Evolutionary conservation across 2,329 filamentous ascomycete genomes (phyloP), one percentile per base, ranked within the genome.

Genomic region (Cladosporium cucumerinum): DNA sequence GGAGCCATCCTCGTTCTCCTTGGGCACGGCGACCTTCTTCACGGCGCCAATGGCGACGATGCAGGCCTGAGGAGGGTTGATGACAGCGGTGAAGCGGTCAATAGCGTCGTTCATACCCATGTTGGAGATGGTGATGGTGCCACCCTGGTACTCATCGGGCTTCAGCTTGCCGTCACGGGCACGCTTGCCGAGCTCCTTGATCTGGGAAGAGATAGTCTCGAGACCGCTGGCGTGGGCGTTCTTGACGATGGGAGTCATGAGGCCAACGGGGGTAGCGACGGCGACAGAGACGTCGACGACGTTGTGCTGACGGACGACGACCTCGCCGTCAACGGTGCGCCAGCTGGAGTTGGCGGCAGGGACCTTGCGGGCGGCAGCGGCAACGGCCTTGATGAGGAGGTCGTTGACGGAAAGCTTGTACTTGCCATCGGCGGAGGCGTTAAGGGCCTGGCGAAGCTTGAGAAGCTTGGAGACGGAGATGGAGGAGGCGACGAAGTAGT

Each of bases 381-480:
- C 91, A 66, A 94, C 91, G 72, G 94, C 95, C 87, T 99, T 99
- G 86, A 99, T 92, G 69, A 99, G 85, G 86, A 99, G 97, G 82
- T 99, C 95, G 82, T 99, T 99, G 82, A 99, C 92, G n/a, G 93
- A 97, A 66, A 99, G 91, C 87, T 97, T 99, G 87, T 97, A 99
- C 81, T 93, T 89, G 82, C 94, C 95, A 68, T 97, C 89, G 57
- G 92, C 84, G 14, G 91, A 89, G 76, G 88, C 87, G 83, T 99
- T 99, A 71, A 99, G 87, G 66, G 94, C 93, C 81, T 92, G 87
- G 75, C 95, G 93, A 73, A 99, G 93, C 85, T 97, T 98, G 75
- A 97, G 84, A 57, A 99, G 91, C 87, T 98, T 98, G 79, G 85
- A 86, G 69, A 99, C 95, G 65, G 94, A 98, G 76, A 99, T 86